Percentiles rank a stretch among this genome's conserved stretches.
phyloP scores from a whole-genome alignment of 1,139 yeast species.

The Yamadazyma diospyri region DNA sequence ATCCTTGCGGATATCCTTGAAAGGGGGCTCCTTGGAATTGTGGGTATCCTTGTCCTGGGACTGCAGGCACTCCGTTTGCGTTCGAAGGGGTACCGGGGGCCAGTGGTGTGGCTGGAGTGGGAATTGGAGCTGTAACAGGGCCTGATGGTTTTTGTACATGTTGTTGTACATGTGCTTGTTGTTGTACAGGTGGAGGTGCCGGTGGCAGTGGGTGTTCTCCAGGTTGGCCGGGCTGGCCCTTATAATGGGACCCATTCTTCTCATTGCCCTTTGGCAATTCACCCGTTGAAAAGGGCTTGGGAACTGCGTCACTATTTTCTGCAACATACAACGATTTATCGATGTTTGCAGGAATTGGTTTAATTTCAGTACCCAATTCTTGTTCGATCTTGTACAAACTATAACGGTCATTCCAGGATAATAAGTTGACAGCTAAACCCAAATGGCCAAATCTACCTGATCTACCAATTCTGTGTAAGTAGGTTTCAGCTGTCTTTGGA shows the following conservation, averaged over 20 bases:
- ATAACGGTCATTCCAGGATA: slow-evolving; percentile 96
- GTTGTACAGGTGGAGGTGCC: slow-evolving; percentile 9
- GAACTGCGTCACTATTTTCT: slow-evolving; percentile 70
- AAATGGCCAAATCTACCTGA: slow-evolving; percentile 98
- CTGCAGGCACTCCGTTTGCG: slow-evolving; percentile 11
- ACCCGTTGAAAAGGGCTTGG: slow-evolving; percentile 81
- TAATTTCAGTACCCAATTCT: slow-evolving; percentile 95
- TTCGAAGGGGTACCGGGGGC: slow-evolving; percentile 11
- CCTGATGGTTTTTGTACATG: not conserved
- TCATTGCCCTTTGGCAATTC: slow-evolving; percentile 56
- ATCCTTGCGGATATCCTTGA: slow-evolving; percentile 11
- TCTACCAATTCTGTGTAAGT: slow-evolving; percentile 97
- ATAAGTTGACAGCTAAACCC: slow-evolving; percentile 94
- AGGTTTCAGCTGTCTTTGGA: slow-evolving; percentile 97
- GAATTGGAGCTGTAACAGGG: not conserved
- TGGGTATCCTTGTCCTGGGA: slow-evolving; percentile 10
- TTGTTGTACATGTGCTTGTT: slow-evolving; percentile 13
- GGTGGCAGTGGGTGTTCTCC: slow-evolving; percentile 1
- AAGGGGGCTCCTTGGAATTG: slow-evolving; percentile 3
- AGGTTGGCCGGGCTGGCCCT: slow-evolving; percentile 45
- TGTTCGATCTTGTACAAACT: slow-evolving; percentile 93
- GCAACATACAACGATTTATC: slow-evolving; percentile 89
- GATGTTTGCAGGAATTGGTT: slow-evolving; percentile 89
- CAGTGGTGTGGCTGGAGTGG: slow-evolving; percentile 10
- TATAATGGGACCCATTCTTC: slow-evolving; percentile 44